Percentiles rank a stretch among this genome's conserved stretches.
Conservation (phyloP, 1,139 yeast genomes). For the Hyphopichia khmerensis region DNA sequence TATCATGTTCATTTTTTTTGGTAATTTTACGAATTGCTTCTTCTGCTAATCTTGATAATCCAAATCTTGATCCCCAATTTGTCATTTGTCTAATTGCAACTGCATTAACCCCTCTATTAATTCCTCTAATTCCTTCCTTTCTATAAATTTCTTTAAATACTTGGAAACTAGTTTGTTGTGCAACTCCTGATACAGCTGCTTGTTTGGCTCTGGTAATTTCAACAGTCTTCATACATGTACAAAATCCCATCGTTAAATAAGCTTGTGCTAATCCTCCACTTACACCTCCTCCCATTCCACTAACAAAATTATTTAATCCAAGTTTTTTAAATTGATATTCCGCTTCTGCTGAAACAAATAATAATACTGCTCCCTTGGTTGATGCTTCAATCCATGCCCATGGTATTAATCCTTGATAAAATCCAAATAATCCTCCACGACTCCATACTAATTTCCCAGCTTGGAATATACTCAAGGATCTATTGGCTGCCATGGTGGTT, state of each 20-base stretch:
- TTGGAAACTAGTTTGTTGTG: constrained; percentile 74
- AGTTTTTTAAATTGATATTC: constrained; percentile 70
- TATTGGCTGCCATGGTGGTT: constrained; percentile 98
- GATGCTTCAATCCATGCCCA: constrained; percentile 99
- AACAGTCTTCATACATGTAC: constrained; percentile 97
- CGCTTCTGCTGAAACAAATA: constrained; percentile 89
- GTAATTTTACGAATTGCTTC: constrained; percentile 67
- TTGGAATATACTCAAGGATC: constrained; percentile 63
- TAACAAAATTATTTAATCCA: constrained; percentile 68
- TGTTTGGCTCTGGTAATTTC: constrained; percentile 91
- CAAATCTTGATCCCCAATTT: constrained; percentile 98
- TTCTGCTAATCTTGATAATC: constrained; percentile 88
- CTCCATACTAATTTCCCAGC: constrained; percentile 82
- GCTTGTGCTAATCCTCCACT: constrained; percentile 96
- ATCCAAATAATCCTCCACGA: constrained; percentile 88
- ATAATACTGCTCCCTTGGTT: constrained; percentile 95
- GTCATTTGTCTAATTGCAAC: constrained; percentile 98
- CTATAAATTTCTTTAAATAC: constrained; percentile 82
- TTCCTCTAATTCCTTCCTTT: constrained; percentile 88
- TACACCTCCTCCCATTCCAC: constrained; percentile 96
- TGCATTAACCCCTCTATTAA: constrained; percentile 98
- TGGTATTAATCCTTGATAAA: constrained; percentile 95
- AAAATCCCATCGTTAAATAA: constrained; percentile 93
- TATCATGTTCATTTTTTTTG: constrained; percentile 61
- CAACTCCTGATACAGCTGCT: constrained; percentile 59